phyloP scores from a whole-genome alignment of 1,284 basidiomycete genomes.

The Rhodotorula sp. region DNA sequence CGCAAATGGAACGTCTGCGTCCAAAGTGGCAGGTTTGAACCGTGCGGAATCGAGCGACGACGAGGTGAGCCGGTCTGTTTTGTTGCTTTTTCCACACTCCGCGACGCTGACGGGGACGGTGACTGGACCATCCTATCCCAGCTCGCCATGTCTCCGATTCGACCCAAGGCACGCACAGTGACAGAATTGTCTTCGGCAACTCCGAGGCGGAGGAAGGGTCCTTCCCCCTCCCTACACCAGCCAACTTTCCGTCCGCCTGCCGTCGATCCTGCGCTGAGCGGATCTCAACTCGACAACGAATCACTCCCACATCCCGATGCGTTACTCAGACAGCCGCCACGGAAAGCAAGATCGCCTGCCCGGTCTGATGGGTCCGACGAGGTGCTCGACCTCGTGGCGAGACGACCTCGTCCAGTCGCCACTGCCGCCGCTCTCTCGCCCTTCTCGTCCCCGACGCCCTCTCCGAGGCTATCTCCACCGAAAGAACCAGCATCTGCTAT shows the following conservation, averaged over 20 bases:
- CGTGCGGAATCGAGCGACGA: slow-evolving; percentile 8
- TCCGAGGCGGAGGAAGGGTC: background rate
- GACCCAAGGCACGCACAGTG: background rate
- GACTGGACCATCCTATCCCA: background rate
- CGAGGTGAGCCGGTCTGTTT: slow-evolving; percentile 11
- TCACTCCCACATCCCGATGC: background rate
- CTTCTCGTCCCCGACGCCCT: background rate
- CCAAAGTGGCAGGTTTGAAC: background rate
- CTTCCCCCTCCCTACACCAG: background rate
- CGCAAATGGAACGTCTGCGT: background rate
- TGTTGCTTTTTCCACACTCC: no score
- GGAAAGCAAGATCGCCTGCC: background rate
- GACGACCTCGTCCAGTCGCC: background rate
- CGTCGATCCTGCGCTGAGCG: background rate
- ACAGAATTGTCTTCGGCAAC: background rate
- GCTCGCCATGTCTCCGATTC: slow-evolving; percentile 16
- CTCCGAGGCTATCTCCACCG: background rate
- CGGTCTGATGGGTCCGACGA: background rate
- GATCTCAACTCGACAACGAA: background rate
- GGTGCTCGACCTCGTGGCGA: background rate
- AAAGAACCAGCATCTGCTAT: no score
- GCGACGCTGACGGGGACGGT: no score
- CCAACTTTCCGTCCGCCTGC: background rate
- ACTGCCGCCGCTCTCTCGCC: background rate
- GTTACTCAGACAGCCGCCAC: background rate